phyloP scores from a whole-genome alignment of 495 filamentous ascomycete species.

The Sphaerosporella brunnea region DNA sequence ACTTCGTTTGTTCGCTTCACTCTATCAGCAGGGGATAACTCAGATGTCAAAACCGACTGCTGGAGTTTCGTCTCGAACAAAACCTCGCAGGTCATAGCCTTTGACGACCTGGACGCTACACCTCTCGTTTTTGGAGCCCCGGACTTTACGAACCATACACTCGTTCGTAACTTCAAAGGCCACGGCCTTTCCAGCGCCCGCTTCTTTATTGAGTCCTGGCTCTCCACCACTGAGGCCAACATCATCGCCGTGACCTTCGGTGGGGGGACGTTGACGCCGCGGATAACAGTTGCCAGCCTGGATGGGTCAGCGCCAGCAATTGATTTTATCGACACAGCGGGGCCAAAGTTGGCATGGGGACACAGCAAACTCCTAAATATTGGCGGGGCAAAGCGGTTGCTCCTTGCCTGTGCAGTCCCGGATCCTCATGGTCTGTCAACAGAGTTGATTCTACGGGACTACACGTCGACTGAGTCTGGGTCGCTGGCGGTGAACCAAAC shows the following conservation, averaged over 20 bases:
- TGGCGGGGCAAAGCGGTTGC: neutral
- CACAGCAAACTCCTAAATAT: neutral
- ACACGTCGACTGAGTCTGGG: neutral
- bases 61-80: conserved; percentile 1
- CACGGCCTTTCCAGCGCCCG: neutral
- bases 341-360: neutral
- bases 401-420: neutral
- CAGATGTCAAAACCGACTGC: neutral
- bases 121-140: neutral
- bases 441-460: neutral
- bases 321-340: neutral
- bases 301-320: neutral
- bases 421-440: neutral
- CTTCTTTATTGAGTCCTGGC: neutral
- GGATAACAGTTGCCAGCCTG: neutral
- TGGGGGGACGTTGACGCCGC: neutral
- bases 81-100: neutral
- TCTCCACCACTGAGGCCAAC: neutral
- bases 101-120: neutral
- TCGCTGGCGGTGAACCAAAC: neutral
- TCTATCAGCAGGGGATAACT: neutral
- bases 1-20: neutral
- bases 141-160: neutral
- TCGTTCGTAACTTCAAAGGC: neutral
- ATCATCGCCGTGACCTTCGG: conserved; percentile 2